A percentile compares a stretch with the other conserved stretches of the same genome.
phyloP scores from a whole-genome alignment of 768 basidiomycete genomes.

The Austroboletus festivus region DNA sequence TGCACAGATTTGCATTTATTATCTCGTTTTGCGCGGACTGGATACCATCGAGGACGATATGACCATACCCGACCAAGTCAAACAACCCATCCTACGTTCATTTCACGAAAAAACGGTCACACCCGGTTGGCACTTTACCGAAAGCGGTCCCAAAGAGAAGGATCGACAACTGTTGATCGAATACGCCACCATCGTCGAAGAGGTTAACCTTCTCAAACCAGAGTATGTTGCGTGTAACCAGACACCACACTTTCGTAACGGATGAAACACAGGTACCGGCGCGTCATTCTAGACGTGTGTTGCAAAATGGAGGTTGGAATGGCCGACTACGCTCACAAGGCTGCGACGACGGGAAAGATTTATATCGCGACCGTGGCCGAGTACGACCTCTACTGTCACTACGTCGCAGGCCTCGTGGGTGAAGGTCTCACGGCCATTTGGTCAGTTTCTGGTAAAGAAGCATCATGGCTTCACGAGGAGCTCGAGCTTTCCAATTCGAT shows the following conservation, averaged over 20 bases:
- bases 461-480: conserved; percentile 66
- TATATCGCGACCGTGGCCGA: conserved; percentile 76
- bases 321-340: conserved; percentile 91
- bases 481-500: conserved; percentile 90
- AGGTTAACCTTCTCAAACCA: conserved; percentile 66
- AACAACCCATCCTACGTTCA: conserved; percentile 78
- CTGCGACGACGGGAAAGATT: conserved; percentile 64
- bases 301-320: conserved; percentile 91
- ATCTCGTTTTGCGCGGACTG: conserved; percentile 89
- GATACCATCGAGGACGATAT: conserved; percentile 99
- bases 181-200: conserved; percentile 77
- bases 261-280: conserved; percentile 51
- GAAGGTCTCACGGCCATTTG: conserved; percentile 91
- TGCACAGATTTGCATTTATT: conserved; percentile 88
- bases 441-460: conserved; percentile 81
- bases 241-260: conserved; percentile 1
- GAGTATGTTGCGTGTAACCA: conserved; percentile 39
- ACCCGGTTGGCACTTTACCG: conserved; percentile 85
- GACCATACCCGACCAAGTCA: conserved; percentile 83
- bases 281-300: conserved; percentile 78
- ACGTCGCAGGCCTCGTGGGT: conserved; percentile 95
- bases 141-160: conserved; percentile 81
- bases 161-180: conserved; percentile 83
- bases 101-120: conserved; percentile 79
- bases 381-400: conserved; percentile 98